Conservation (phyloP, 2,329 filamentous ascomycete species). For the Fusarium citri region DNA sequence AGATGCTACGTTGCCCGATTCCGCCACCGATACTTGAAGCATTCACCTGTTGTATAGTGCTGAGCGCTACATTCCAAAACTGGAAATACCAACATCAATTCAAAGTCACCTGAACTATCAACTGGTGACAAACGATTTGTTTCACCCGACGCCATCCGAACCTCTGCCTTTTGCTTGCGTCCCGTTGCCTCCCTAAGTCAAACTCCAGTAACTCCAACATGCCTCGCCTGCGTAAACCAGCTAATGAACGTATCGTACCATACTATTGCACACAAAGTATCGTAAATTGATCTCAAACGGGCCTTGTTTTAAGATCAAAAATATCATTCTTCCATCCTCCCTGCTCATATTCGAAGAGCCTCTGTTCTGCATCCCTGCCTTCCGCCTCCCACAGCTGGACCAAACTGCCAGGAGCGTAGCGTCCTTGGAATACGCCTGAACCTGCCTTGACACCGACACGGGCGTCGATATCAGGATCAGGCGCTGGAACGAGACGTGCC, state of each 20-base stretch:
- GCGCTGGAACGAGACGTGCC: slow-evolving; percentile 76
- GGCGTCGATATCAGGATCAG: slow-evolving; percentile 81
- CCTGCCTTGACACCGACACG: slow-evolving; percentile 75
- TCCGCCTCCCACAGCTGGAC: slow-evolving; percentile 92
- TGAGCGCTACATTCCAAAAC: slow-evolving; percentile 11
- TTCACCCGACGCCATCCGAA: slow-evolving; percentile 22
- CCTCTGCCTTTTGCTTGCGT: slow-evolving; percentile 18
- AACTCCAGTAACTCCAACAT: slow-evolving; percentile 32
- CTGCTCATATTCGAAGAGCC: slow-evolving; percentile 77
- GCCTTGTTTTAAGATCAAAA: slow-evolving; percentile 68
- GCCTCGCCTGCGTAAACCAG: slow-evolving; percentile 7
- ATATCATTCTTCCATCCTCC: slow-evolving; percentile 87
- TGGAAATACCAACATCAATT: slow-evolving; percentile 4
- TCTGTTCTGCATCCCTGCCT: slow-evolving; percentile 74
- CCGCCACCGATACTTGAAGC: neutral
- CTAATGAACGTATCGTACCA: slow-evolving; percentile 20
- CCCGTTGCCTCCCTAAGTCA: slow-evolving; percentile 13
- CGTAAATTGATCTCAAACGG: slow-evolving; percentile 27
- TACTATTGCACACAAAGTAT: slow-evolving; percentile 9
- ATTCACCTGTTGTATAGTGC: neutral
- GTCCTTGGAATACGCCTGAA: slow-evolving; percentile 76
- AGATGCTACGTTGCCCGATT: slow-evolving; percentile 16
- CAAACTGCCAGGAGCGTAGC: slow-evolving; percentile 90
- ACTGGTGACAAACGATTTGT: slow-evolving; percentile 7
- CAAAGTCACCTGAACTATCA: slow-evolving; percentile 10